Evolutionary conservation across 2,329 filamentous ascomycete species (phyloP), one percentile per base, ranked within the genome.

Genomic region (Remersonia thermophila): DNA sequence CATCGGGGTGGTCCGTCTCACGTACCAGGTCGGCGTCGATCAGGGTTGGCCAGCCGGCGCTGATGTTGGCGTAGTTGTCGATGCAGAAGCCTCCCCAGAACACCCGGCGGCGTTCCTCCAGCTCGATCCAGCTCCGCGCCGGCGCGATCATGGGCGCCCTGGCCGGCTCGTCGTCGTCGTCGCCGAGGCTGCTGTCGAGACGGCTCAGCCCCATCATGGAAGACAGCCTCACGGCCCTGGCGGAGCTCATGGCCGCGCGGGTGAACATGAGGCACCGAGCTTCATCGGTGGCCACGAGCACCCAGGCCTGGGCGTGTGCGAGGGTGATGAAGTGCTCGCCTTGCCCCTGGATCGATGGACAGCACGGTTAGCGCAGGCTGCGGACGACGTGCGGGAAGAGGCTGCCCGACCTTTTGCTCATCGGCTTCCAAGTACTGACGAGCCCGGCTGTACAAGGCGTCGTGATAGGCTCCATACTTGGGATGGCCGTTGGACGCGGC

Each of bases 151-250:
- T 80, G 37, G 85, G 81, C 44, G 87, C 83, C 28, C 83, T 44
- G 2, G 37, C 43, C 7, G 33, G 31, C 5, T 46, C 43, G 5
- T 23, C 20, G n/a, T n/a, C n/a, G 11, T 47, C 71, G 37, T 80
- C 75, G 10, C 77, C 54, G 1, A 68, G 68, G 1, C 62, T 58
- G 4, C 74, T 75, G 53, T 93, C 85, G 27, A 93, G 55, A 17
- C 80, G 71, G 56, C 93, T 82, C 26, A 95, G 63, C 1, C 85
- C 83, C 73, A 94, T 80, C 69, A 95, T 93, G 41, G 86, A 73
- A 4, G 72, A 69, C 33, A 94, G 63, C 30, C 85, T 72, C 15
- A 77, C 69, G 25, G 71, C 74, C 49, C 80, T 68, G 14, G 85
- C 82, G 9, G 75, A 71, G 42, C 83, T 94, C 63, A 93, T 74